Evolutionary conservation across 768 basidiomycete species (phyloP).

Genomic region (Boletus reticulatus): DNA sequence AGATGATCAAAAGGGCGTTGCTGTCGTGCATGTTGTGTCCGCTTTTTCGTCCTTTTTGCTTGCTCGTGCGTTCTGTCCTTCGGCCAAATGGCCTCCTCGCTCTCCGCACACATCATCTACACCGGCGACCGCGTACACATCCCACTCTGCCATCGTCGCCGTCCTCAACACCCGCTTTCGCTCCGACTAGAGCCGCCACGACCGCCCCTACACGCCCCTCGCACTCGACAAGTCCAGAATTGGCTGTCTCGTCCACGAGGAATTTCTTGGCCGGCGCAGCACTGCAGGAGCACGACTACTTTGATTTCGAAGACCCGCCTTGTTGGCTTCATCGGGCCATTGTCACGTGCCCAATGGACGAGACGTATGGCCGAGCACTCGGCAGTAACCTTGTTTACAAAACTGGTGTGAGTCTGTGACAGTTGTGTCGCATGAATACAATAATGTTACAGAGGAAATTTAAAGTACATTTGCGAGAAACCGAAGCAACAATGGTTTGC

Average conservation of each 20-base stretch:
- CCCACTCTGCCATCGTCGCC: slow-evolving; percentile 63
- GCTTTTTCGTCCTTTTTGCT: background rate
- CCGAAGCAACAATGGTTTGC: too few relatives aligned
- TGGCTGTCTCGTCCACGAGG: too few relatives aligned
- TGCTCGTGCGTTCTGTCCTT: slow-evolving; percentile 14
- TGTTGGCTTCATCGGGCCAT: slow-evolving; percentile 82
- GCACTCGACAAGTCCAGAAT: too few relatives aligned
- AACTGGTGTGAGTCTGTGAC: too few relatives aligned
- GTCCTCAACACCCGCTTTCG: slow-evolving; percentile 86
- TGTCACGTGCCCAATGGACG: slow-evolving; percentile 86
- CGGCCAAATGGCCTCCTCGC: slow-evolving; percentile 37
- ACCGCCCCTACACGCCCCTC: slow-evolving; percentile 72
- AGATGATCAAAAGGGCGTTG: too few relatives aligned
- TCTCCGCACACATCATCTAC: slow-evolving; percentile 52
- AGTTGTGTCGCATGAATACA: too few relatives aligned
- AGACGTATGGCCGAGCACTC: too few relatives aligned
- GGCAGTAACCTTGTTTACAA: too few relatives aligned
- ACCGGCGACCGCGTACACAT: slow-evolving; percentile 71
- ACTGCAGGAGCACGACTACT: slow-evolving; percentile 71
- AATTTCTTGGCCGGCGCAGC: slow-evolving; percentile 79
- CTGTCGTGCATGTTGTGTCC: too few relatives aligned
- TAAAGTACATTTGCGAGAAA: too few relatives aligned
- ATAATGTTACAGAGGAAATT: too few relatives aligned
- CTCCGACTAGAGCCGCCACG: slow-evolving; percentile 72
- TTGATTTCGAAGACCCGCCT: slow-evolving; percentile 76